Conservation (phyloP, 1,284 basidiomycete genomes). For the Coriolopsis trogii region DNA sequence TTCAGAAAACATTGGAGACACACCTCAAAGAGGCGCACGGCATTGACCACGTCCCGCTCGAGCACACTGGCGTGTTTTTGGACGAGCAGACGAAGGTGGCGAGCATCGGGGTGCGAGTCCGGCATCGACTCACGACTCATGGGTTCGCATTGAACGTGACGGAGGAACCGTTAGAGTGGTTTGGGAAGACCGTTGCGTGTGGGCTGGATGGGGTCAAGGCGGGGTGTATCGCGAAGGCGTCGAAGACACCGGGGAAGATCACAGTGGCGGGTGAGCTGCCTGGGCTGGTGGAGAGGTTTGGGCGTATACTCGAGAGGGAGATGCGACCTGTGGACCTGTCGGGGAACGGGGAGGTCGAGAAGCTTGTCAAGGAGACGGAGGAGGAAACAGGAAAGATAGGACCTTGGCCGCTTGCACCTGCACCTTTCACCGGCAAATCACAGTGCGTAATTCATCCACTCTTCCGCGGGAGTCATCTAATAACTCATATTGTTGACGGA, state of each 20-base stretch:
- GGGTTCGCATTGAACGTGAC: slow-evolving; percentile 96
- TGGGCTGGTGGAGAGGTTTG: slow-evolving; percentile 55
- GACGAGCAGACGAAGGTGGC: slow-evolving; percentile 77
- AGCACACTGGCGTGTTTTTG: slow-evolving; percentile 81
- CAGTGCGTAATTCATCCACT: too few species aligned
- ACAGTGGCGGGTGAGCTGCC: slow-evolving; percentile 54
- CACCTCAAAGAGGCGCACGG: slow-evolving; percentile 62
- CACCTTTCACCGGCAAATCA: too few species aligned
- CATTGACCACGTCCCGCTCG: slow-evolving; percentile 54
- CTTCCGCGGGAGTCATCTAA: too few species aligned
- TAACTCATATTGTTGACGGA: too few species aligned
- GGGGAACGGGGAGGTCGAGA: slow-evolving; percentile 52
- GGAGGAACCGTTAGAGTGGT: slow-evolving; percentile 79
- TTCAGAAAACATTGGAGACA: slow-evolving; percentile 64
- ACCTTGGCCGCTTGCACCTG: slow-evolving; percentile 23
- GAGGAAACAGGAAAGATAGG: slow-evolving; percentile 26
- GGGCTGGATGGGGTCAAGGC: slow-evolving; percentile 88
- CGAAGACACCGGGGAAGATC: slow-evolving; percentile 29
- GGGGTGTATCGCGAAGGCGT: slow-evolving; percentile 58
- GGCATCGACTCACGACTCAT: slow-evolving; percentile 92
- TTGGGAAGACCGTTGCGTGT: slow-evolving; percentile 89
- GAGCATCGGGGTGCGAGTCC: slow-evolving; percentile 96
- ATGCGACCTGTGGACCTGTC: slow-evolving; percentile 52
- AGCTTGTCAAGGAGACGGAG: slow-evolving; percentile 44
- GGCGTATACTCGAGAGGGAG: slow-evolving; percentile 55